phyloP scores from a whole-genome alignment of 192 early-diverging fungal genomes.

The Linderina pennispora region DNA sequence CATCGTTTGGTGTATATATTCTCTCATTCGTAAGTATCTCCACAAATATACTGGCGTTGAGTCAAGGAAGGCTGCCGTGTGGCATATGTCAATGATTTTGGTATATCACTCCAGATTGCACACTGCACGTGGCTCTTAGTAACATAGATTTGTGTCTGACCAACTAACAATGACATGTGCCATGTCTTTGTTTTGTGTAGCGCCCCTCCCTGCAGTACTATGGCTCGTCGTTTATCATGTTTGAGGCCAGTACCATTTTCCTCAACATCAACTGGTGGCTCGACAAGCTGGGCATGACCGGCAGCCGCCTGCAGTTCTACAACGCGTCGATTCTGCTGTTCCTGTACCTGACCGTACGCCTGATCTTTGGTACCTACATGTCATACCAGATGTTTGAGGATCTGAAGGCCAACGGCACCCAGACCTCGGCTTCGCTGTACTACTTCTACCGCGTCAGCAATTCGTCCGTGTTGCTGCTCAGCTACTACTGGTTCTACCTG shows the following conservation, averaged over 20 bases:
- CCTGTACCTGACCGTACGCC: constrained; percentile 69
- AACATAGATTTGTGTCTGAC: too few species aligned
- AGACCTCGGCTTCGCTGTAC: constrained; percentile 20
- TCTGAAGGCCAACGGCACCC: constrained; percentile 23
- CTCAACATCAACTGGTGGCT: constrained; percentile 85
- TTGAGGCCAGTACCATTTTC: constrained; percentile 86
- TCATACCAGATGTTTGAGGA: constrained; percentile 53
- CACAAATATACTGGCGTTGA: background rate
- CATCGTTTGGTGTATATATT: constrained; percentile 69
- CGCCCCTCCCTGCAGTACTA: constrained; percentile 82
- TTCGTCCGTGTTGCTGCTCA: constrained; percentile 23
- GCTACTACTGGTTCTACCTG: constrained; percentile 50
- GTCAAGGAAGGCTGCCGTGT: too few species aligned
- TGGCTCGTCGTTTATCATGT: constrained; percentile 83
- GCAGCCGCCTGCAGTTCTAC: constrained; percentile 66
- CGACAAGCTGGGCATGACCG: constrained; percentile 87
- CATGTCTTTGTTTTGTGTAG: too few species aligned
- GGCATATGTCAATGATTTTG: too few species aligned
- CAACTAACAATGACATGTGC: too few species aligned
- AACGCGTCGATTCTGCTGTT: constrained; percentile 76
- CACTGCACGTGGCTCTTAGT: too few species aligned
- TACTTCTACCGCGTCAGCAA: constrained; percentile 46
- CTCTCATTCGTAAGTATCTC: constrained; percentile 52
- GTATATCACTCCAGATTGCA: too few species aligned
- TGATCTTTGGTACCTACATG: constrained; percentile 72